A percentile compares a stretch with the other conserved stretches of the same genome.
These are phyloP conservation scores for Talaromyces sp. DNA, from an alignment of 2,329 filamentous ascomycete species.

Conservation along the genomic window DNA sequence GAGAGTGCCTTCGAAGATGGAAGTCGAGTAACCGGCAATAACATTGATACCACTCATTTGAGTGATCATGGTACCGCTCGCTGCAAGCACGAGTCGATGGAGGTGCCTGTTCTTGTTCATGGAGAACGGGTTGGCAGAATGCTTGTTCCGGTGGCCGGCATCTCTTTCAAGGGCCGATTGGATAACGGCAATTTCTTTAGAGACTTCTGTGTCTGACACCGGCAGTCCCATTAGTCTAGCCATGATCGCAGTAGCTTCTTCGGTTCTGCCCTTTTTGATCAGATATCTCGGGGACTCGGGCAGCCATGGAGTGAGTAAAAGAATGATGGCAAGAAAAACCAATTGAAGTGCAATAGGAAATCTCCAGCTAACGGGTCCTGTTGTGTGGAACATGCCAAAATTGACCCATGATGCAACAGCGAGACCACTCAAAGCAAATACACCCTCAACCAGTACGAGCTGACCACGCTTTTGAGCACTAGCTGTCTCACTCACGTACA, in stretches of 20 bases:
- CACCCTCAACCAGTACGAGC: conserved; percentile 10
- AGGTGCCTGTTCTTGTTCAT: conserved; percentile 12
- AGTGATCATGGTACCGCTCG: conserved; percentile 11
- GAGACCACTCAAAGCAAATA: conserved; percentile 32
- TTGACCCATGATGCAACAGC: conserved; percentile 31
- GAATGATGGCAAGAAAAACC: conserved; percentile 42
- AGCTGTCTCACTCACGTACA: conserved; percentile 15
- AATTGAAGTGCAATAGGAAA: conserved; percentile 30
- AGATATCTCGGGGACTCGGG: conserved; percentile 41
- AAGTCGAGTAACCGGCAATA: conserved; percentile 12
- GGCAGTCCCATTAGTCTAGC: conserved; percentile 5
- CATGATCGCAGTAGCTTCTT: conserved; percentile 8
- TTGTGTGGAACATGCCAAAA: conserved; percentile 11
- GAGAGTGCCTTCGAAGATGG: conserved; percentile 11
- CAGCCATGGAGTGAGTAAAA: conserved; percentile 31
- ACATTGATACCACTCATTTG: conserved; percentile 12
- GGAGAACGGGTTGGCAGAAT: conserved; percentile 8
- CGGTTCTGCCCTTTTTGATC: conserved; percentile 10
- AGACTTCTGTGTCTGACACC: background rate
- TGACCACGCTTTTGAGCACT: conserved; percentile 11
- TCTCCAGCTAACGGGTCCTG: conserved; percentile 11
- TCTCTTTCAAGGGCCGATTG: conserved; percentile 6
- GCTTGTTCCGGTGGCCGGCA: background rate
- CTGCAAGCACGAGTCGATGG: conserved; percentile 10
- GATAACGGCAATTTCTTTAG: conserved; percentile 9